A percentile compares a stretch with the other conserved stretches of the same genome.
Evolutionary conservation across 2,329 filamentous ascomycete genomes (phyloP).

Genomic region (Aurifilum marmelostoma): DNA sequence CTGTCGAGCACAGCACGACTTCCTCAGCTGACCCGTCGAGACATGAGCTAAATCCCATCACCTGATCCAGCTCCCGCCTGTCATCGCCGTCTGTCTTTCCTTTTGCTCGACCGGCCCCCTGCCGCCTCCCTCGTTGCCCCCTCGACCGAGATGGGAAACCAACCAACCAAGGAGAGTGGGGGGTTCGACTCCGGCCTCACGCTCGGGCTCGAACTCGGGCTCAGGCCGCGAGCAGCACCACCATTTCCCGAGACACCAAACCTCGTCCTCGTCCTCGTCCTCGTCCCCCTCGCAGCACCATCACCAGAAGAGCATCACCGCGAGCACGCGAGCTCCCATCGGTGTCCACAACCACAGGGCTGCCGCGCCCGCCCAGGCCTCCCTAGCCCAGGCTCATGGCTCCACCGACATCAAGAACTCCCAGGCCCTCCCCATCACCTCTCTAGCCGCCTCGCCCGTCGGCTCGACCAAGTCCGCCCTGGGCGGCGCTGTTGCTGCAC

Average conservation of each 20-base stretch:
- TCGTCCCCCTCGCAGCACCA: conserved; percentile 34
- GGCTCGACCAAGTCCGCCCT: conserved; percentile 34
- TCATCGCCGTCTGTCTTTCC: conserved; percentile 11
- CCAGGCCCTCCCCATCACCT: conserved; percentile 51
- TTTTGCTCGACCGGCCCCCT: conserved; percentile 8
- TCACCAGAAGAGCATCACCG: conserved; percentile 44
- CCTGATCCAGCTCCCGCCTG: conserved; percentile 18
- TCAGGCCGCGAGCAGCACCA: conserved; percentile 31
- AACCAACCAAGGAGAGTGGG: conserved; percentile 40
- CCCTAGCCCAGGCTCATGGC: conserved; percentile 62
- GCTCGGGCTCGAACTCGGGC: conserved; percentile 35
- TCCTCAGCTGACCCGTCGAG: conserved; percentile 23
- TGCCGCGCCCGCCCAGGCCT: conserved; percentile 64
- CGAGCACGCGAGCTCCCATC: conserved; percentile 52
- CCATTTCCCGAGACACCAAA: conserved; percentile 30
- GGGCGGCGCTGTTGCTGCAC: background rate
- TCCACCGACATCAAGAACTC: conserved; percentile 54
- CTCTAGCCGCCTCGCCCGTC: conserved; percentile 49
- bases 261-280: conserved; percentile 33
- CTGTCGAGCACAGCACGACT: conserved; percentile 11
- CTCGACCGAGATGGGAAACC: conserved; percentile 48
- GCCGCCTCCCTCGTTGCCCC: conserved; percentile 28
- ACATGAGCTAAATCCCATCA: conserved; percentile 19
- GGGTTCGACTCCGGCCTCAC: conserved; percentile 39
- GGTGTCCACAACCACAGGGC: conserved; percentile 59